Evolutionary conservation across 2,329 filamentous ascomycete genomes (phyloP), one percentile per base, ranked within the genome.

Genomic region (Sodiomyces alkalinus): DNA sequence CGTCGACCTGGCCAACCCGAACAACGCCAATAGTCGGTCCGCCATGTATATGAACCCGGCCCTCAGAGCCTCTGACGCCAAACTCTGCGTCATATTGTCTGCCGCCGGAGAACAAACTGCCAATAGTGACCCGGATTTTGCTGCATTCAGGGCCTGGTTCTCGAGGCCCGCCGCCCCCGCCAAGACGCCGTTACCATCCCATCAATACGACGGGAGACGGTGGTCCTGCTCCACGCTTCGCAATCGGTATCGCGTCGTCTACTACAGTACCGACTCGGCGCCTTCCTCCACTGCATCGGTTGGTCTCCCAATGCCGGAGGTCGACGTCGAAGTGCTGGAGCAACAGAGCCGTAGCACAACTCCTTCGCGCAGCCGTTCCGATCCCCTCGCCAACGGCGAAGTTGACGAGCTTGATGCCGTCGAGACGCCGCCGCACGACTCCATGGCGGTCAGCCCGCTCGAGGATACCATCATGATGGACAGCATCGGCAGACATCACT

Each of bases 201-300:
- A 70, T 37, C 47, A 55, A 12, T 83, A 76, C 43, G 76, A 64
- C 3, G 74, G 71, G 4, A 57, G 78, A 16, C 59, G 61, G 10
- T 87, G 81, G 81, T 74, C 70, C 3, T 74, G 65, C 35, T 77
- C 68, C 16, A 82, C 78, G 0, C 41, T 90, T 22, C 62, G 77
- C 31, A 73, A 66, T 40, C 65, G 77, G 10, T 67, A 80, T 33
- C 69, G 79, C 13, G 66, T 86, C 26, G 60, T 83, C 25, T 77
- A 72, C 41, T 74, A 70, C 10, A 61, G 56, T 34, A 47, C 47
- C 13, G 55, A 48, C 30, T 43, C 47, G 28, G 44, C 45, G 4
- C 33, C 26, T 26, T 38, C 17, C 45, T 49, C 34, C 51, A n/a
- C n/a, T n/a, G n/a, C n/a, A n/a, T n/a, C n/a, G n/a, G n/a, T n/a